Base-by-base conservation (phyloP, 768 basidiomycete genomes). In the Boletus rubescentipes region DNA sequence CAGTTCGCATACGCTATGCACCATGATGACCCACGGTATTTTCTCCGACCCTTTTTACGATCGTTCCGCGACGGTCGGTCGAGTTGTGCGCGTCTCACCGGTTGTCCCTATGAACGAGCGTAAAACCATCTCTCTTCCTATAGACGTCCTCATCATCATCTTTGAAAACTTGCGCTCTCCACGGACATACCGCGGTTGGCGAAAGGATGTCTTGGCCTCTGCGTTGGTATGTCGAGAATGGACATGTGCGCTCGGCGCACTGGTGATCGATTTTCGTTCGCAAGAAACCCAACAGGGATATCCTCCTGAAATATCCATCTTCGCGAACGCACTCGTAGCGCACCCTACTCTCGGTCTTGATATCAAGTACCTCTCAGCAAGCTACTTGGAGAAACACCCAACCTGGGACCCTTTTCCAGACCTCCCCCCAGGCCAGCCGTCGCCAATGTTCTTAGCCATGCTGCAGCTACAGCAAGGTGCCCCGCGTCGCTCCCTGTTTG, bases 161-260 rank as follows among this genome's bases (percentile, higher is more conserved):
- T 59, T 59, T 36, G 43, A 54, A 31, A 21, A 35, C 45, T 23
- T 59, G 40, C 23, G 35, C 4, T 43, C 38, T 20, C 47, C 39
- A 6, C 18, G 16, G 8, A 37, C n/a, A n/a, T 9, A 36, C 29
- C 20, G 29, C 14, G 18, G 21, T n/a, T 59, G 57, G 57, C 35
- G 41, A 9, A 39, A 30, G 31, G 58, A 53, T 23, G 16, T 59
- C 23, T 1, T 60, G 18, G 53, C 37, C 12, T 46, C 18, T 34
- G 57, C 57, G 9, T 43, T 47, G 45, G 57, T 59, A 7, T 60
- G 59, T 14, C 51, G 39, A 23, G 31, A 47, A 26, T 59, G 59
- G 59, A 36, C 38, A 1, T 60, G 58, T 12, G 58, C 58, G 16
- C 59, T 60, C 46, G 10, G 43, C 58, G 1, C 38, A 9, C 42